Conservation (phyloP, 495 filamentous ascomycete species). For the Penicillium silybi region DNA sequence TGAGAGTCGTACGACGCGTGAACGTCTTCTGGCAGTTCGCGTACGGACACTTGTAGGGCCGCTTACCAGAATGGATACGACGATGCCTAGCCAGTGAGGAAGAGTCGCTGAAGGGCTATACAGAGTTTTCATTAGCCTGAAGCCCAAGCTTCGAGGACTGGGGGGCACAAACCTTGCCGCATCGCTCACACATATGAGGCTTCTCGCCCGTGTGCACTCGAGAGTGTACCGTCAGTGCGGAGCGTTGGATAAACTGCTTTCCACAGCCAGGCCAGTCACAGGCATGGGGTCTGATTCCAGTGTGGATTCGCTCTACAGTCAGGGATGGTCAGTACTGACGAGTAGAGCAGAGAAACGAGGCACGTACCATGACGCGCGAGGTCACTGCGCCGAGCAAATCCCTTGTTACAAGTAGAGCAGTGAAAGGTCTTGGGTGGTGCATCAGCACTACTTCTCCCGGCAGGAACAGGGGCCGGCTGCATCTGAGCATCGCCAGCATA, state of each 20-base stretch:
- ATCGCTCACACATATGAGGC: conserved; percentile 95
- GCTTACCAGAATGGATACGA: conserved; percentile 91
- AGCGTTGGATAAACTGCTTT: conserved; percentile 97
- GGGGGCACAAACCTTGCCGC: conserved; percentile 71
- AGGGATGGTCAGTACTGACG: conserved; percentile 17
- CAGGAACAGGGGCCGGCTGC: conserved; percentile 30
- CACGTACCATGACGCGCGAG: conserved; percentile 87
- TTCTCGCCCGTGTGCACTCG: conserved; percentile 98
- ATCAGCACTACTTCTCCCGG: conserved; percentile 43
- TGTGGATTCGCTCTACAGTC: conserved; percentile 85
- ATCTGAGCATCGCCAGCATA: conserved; percentile 35
- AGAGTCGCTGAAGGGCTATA: conserved; percentile 95
- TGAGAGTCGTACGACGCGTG: conserved; percentile 89
- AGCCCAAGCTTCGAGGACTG: not conserved
- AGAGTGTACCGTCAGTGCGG: conserved; percentile 92
- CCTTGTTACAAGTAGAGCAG: conserved; percentile 87
- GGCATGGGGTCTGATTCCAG: conserved; percentile 83
- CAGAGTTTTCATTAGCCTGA: not conserved
- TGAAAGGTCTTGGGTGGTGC: conserved; percentile 76
- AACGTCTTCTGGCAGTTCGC: conserved; percentile 99
- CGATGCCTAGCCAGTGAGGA: conserved; percentile 92
- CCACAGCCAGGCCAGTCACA: conserved; percentile 87
- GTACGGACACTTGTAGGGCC: conserved; percentile 96
- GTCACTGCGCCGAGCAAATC: conserved; percentile 91
- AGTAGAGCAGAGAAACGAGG: conserved; percentile 4